Evolutionary conservation across 2,329 filamentous ascomycete genomes (phyloP), one percentile per base, ranked within the genome.

Genomic region (Metarhizium album): DNA sequence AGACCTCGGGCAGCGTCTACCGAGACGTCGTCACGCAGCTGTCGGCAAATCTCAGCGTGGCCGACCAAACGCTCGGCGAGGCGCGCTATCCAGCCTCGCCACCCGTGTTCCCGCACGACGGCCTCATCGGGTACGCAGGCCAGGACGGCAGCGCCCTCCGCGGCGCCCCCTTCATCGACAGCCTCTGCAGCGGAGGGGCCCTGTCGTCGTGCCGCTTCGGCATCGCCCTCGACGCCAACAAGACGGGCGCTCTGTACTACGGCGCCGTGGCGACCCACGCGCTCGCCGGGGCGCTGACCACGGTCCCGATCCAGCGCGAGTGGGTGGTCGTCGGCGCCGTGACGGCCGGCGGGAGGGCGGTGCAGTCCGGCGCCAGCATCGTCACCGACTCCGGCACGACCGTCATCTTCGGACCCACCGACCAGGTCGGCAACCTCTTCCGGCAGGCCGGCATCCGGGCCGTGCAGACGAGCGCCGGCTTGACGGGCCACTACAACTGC

Each of bases 121-220:
- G 57, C 35, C 50, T 57, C 35, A 55, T 57, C 42, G 57, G 57
- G 20, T 58, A 53, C 48, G 55, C 49, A 29, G 52, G 52, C 42
- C 13, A 27, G 22, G 22, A 42, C 20, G 38, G 49, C 35, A 51
- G 47, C 20, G 42, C 53, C 7, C 54, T 56, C 20, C 23, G 23
- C 9, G 24, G 45, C 13, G 42, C 52, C 1, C 52, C 57, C 8
- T 59, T 58, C 42, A 45, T 59, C 43, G 31, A 50, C 42, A 53
- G 47, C 45, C 53, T 59, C 45, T 59, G 57, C 51, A 48, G 52
- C 43, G 40, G 53, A 20, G 33, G 50, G 3, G 14, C 49, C 13
- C 49, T 59, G 22, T 52, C 54, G 40, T 47, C 53, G 4, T 59
- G 57, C 50, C 57, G 57, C 35, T 57, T 58, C 42, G 57, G 57